Percentiles rank a stretch among this genome's conserved stretches.
Evolutionary conservation across 257 asterid genomes (phyloP).

Genomic region (Penstemon barbatus): DNA sequence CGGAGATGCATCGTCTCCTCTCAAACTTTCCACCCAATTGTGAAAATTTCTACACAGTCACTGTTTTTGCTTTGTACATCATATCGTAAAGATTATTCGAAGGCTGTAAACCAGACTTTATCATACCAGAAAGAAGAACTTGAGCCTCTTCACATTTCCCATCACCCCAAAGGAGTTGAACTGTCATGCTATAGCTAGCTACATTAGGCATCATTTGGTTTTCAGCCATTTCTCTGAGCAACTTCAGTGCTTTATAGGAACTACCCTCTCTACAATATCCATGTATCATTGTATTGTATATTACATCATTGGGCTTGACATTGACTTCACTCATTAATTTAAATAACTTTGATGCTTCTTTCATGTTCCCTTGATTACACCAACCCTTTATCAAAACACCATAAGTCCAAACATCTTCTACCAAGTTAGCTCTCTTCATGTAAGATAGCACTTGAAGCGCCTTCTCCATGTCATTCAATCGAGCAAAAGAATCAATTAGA

Average conservation of each 20-base stretch:
- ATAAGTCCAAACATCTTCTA: slow-evolving; percentile 60
- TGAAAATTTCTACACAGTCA: slow-evolving; percentile 14
- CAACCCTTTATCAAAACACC: slow-evolving; percentile 72
- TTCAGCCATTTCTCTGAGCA: slow-evolving; percentile 57
- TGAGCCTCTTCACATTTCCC: slow-evolving; percentile 55
- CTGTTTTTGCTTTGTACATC: slow-evolving; percentile 27
- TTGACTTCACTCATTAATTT: slow-evolving; percentile 45
- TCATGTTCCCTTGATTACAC: slow-evolving; percentile 72
- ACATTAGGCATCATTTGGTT: slow-evolving; percentile 60
- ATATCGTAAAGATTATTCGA: slow-evolving; percentile 31
- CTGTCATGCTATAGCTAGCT: slow-evolving; percentile 66
- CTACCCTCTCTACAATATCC: slow-evolving; percentile 71
- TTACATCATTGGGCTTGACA: slow-evolving; percentile 57
- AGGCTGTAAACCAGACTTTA: slow-evolving; percentile 56
- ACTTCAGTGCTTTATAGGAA: slow-evolving; percentile 62
- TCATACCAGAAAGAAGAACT: slow-evolving; percentile 46
- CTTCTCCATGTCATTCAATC: slow-evolving; percentile 58
- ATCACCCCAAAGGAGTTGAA: slow-evolving; percentile 53
- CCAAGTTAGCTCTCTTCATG: slow-evolving; percentile 52
- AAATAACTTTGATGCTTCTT: slow-evolving; percentile 68
- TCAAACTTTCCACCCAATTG: slow-evolving; percentile 1
- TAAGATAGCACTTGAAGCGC: slow-evolving; percentile 51
- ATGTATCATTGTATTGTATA: slow-evolving; percentile 65
- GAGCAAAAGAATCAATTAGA: slow-evolving; percentile 67
- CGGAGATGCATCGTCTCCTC: slow-evolving; percentile 17